phyloP scores from a whole-genome alignment of 129 eudicot species.

The Chrysanthemum makinoi region DNA sequence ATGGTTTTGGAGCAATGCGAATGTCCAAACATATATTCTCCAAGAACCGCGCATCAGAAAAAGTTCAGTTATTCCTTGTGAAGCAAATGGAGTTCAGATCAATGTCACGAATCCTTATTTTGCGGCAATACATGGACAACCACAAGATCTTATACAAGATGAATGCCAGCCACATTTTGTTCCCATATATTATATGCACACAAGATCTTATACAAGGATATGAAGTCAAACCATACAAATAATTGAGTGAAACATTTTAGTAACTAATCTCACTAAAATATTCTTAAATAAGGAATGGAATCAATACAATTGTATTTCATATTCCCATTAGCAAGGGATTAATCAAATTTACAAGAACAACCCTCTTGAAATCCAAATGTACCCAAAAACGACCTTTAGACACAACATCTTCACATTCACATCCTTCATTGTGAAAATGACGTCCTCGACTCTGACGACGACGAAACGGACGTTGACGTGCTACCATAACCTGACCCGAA shows the following conservation, averaged over 20 bases:
- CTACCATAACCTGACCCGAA: slow-evolving; percentile 28
- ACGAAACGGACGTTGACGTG: slow-evolving; percentile 18
- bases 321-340: not conserved
- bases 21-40: too few relatives aligned
- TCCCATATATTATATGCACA: too few relatives aligned
- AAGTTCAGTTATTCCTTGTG: too few relatives aligned
- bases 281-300: slow-evolving; percentile 4
- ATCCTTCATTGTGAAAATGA: slow-evolving; percentile 23
- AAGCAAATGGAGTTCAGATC: too few relatives aligned
- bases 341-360: not conserved
- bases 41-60: too few relatives aligned
- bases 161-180: too few relatives aligned
- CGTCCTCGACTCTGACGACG: slow-evolving; percentile 2
- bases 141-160: too few relatives aligned
- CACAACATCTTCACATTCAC: not conserved
- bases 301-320: slow-evolving; percentile 7
- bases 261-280: not conserved
- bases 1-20: too few relatives aligned
- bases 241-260: not conserved
- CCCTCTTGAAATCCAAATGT: slow-evolving; percentile 4
- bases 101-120: too few relatives aligned
- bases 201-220: too few relatives aligned
- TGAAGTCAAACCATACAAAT: not conserved
- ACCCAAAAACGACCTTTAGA: not conserved
- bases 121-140: too few relatives aligned